Evolutionary conservation across 2,329 filamentous ascomycete species (phyloP).

Genomic region (Clarireedia homoeocarpa): DNA sequence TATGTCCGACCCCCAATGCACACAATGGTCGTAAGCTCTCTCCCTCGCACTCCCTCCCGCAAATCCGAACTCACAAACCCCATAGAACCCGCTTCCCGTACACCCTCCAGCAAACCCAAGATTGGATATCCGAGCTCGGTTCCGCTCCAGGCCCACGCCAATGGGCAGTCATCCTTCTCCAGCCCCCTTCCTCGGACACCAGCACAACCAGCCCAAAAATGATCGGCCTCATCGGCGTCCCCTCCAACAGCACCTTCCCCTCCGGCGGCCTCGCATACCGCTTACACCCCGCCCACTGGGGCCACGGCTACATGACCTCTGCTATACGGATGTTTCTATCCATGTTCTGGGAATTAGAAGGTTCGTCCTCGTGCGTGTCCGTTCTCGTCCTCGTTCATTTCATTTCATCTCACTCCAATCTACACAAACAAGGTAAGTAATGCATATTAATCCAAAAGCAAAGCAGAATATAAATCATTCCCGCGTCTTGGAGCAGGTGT

Average conservation of each 20-base stretch:
- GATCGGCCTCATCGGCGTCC: slow-evolving; percentile 3
- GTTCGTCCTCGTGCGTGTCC: not conserved
- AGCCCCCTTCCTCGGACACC: not conserved
- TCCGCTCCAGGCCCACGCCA: not conserved
- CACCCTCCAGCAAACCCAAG: not conserved
- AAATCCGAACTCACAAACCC: not conserved
- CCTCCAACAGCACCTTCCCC: not conserved
- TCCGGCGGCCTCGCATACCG: slow-evolving; percentile 14
- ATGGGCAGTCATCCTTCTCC: not conserved
- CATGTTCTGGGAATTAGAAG: slow-evolving; percentile 2
- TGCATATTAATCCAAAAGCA: not conserved
- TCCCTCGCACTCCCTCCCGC: not conserved
- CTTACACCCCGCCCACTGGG: slow-evolving; percentile 13
- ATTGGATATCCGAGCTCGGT: not conserved
- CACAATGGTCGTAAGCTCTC: not conserved
- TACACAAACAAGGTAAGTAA: not conserved
- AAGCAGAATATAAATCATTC: not conserved
- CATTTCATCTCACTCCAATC: too few relatives aligned
- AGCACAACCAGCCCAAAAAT: not conserved
- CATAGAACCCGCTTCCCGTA: not conserved
- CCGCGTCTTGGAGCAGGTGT: not conserved
- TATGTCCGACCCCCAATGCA: not conserved
- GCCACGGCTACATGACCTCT: slow-evolving; percentile 15
- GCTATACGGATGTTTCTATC: slow-evolving; percentile 12
- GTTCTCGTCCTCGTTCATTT: not conserved